These are phyloP conservation scores for Aspergillaceae sp. DNA, from an alignment of 2,329 filamentous ascomycete species.

Conservation along the genomic window DNA sequence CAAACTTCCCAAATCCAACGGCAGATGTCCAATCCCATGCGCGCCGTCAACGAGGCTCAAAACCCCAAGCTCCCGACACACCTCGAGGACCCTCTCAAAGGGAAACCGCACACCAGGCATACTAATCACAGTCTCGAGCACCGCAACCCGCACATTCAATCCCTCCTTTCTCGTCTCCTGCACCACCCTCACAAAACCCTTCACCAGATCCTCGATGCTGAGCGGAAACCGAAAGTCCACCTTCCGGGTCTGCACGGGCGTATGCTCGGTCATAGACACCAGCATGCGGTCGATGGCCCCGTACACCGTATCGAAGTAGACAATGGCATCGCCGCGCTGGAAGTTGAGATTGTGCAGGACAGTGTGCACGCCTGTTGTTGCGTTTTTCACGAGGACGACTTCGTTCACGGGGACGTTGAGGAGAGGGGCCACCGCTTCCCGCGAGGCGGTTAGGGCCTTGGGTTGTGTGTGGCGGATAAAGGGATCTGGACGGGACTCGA, in stretches of 20 bases:
- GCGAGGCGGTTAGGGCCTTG: conserved; percentile 53
- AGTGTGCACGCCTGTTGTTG: conserved; percentile 61
- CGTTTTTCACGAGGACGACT: conserved; percentile 72
- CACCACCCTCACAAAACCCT: conserved; percentile 53
- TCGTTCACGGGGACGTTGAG: conserved; percentile 58
- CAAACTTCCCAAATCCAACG: conserved; percentile 56
- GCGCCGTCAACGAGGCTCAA: conserved; percentile 75
- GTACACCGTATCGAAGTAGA: conserved; percentile 74
- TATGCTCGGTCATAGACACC: conserved; percentile 62
- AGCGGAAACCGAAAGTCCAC: conserved; percentile 61
- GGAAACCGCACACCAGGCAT: conserved; percentile 72
- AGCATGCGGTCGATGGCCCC: conserved; percentile 67
- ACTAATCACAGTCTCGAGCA: conserved; percentile 75
- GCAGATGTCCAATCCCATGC: conserved; percentile 73
- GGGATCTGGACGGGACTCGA: conserved; percentile 61
- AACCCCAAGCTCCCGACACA: conserved; percentile 59
- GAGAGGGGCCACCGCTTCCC: conserved; percentile 55
- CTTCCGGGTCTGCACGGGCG: conserved; percentile 40
- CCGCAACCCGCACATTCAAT: conserved; percentile 55
- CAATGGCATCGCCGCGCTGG: conserved; percentile 59
- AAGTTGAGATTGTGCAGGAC: conserved; percentile 68
- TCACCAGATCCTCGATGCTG: conserved; percentile 58
- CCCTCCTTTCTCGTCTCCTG: conserved; percentile 46
- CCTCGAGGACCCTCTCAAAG: conserved; percentile 57
- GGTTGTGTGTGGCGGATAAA: conserved; percentile 67